Percentiles rank a stretch among this genome's conserved stretches.
Conservation (phyloP, 768 basidiomycete species). For the Mycena vulgaris region DNA sequence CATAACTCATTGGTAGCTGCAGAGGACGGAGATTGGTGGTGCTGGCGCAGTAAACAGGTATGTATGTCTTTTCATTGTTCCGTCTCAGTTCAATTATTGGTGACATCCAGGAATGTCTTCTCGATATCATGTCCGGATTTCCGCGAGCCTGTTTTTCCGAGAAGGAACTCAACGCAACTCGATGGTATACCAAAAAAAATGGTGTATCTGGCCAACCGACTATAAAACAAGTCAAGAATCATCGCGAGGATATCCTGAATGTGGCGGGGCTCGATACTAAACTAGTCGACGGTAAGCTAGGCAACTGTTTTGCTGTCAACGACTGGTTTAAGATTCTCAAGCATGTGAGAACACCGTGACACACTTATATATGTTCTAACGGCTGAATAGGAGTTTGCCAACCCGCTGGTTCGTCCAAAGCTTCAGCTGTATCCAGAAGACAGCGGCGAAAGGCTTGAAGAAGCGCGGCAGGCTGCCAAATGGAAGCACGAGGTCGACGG, state of each 20-base stretch:
- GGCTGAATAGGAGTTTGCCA: constrained; percentile 8
- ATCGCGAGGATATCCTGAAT: background rate
- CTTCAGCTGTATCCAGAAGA: background rate
- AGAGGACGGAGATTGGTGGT: background rate
- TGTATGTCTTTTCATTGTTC: no score
- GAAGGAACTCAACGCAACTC: background rate
- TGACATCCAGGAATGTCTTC: background rate
- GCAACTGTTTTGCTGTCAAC: background rate
- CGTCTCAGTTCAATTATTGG: no score
- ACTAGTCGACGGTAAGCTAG: constrained; percentile 1
- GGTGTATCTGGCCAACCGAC: background rate
- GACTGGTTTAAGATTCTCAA: no score
- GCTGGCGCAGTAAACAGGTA: no score
- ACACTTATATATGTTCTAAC: no score
- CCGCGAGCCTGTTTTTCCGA: background rate
- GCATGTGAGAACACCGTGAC: no score
- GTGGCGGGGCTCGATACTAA: background rate
- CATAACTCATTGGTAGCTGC: background rate
- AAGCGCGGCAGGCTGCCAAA: constrained; percentile 3
- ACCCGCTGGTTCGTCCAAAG: background rate
- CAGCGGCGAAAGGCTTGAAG: background rate
- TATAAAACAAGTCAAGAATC: constrained; percentile 9
- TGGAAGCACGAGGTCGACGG: background rate
- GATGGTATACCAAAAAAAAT: constrained; percentile 2
- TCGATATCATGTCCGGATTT: constrained; percentile 1